phyloP scores from a whole-genome alignment of 352 stramenopile genomes.

The Discostella stelligera region DNA sequence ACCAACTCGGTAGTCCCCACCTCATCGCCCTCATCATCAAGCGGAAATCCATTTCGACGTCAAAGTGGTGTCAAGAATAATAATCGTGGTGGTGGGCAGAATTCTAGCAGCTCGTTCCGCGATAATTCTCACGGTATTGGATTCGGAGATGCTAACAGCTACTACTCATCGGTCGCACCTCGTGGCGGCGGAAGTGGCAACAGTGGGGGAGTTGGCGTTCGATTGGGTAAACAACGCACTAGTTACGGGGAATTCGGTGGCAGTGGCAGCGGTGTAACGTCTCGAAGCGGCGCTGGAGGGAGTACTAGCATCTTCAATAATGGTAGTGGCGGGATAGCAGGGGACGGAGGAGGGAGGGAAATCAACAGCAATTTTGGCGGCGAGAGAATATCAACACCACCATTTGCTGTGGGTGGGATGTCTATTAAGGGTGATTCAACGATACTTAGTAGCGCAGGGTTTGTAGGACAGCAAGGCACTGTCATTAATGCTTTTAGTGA shows the following conservation, averaged over 20 bases:
- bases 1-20: not conserved
- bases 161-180: not conserved
- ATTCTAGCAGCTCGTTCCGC: slow-evolving; percentile 2
- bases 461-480: slow-evolving; percentile 1
- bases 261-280: not conserved
- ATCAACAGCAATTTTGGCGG: not conserved
- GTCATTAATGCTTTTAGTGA: not conserved
- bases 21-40: not conserved
- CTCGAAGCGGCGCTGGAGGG: slow-evolving; percentile 4
- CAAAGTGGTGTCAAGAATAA: not conserved
- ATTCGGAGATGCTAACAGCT: slow-evolving; percentile 10
- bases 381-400: not conserved
- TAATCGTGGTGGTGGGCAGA: not conserved
- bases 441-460: slow-evolving; percentile 27
- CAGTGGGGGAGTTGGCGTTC: slow-evolving; percentile 1
- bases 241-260: slow-evolving; percentile 9
- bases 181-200: not conserved
- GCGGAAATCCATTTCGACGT: not conserved
- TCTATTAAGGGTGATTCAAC: slow-evolving; percentile 30
- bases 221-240: slow-evolving; percentile 3
- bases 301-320: slow-evolving; percentile 11
- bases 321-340: not conserved
- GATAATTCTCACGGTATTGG: slow-evolving; percentile 1
- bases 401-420: not conserved
- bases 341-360: not conserved